Evolutionary conservation across 106 monocot species (phyloP), one percentile per base, ranked within the genome.

Genomic region (Acanthochlamys bracteata): DNA sequence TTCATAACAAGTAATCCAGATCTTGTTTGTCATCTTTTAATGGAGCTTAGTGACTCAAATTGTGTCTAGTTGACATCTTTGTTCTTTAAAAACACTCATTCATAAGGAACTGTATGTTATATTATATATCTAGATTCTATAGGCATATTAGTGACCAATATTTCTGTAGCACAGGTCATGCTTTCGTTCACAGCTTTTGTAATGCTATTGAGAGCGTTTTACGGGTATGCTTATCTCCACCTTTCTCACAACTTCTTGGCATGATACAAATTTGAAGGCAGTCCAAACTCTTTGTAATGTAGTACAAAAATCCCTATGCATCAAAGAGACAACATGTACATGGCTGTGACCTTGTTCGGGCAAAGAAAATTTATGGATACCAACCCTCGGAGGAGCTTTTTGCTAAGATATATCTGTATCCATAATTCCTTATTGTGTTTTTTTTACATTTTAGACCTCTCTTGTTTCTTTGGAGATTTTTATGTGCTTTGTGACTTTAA

Each of bases 321-420:
- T 68, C 75, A 57, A 80, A 83, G 76, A 80, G 70, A 69, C 87
- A 90, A 65, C 88, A 88, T 70, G 77, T 91, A 6, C 91, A 96
- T 79, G 88, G 83, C 17, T 96, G 83, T 69, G 60, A 43, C 66
- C 76, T 96, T 83, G 91, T 91, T 72, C 75, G 88, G 47, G 96
- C 81, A 65, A 96, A 88, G 65, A 90, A 74, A 46, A 57, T 91
- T 20, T 91, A 96, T 85, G 91, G 96, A 25, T 96, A 88, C 73
- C 78, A 91, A 74, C 66, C 76, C 19, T 64, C 69, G 11, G 96
- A 96, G 62, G 91, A 96, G 9, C 67, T 96, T 27, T 96, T 96
- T 79, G 65, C 88, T 25, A 96, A 96, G 74, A 88, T 91, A 10
- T 78, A 76, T 57, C 68, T 96, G 96, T 91, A 91, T 96, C 88